phyloP scores from a whole-genome alignment of 1,284 basidiomycete species.

The Butyriboletus appendiculatus region DNA sequence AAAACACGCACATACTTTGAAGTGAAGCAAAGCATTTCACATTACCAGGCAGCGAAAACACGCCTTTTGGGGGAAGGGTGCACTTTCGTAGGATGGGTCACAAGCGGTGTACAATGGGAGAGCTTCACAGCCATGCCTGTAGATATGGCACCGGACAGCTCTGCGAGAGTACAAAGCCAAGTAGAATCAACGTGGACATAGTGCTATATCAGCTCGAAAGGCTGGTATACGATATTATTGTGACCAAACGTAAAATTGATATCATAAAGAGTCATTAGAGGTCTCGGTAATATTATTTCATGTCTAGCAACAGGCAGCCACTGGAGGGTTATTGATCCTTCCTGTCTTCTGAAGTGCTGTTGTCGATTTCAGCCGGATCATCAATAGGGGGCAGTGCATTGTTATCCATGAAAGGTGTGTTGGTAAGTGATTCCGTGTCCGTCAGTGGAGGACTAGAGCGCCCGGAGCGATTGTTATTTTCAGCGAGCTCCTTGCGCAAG shows the following conservation, averaged over 20 bases:
- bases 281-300: slow-evolving; percentile 9
- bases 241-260: slow-evolving; percentile 9
- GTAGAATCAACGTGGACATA: neutral
- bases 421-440: slow-evolving; percentile 40
- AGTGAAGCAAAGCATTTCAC: slow-evolving; percentile 37
- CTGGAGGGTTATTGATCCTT: slow-evolving; percentile 28
- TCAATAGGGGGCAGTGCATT: slow-evolving; percentile 22
- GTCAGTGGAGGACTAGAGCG: slow-evolving; percentile 53
- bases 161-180: neutral
- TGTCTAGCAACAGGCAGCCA: neutral
- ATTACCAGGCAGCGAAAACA: slow-evolving; percentile 52
- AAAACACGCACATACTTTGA: slow-evolving; percentile 37
- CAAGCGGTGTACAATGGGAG: slow-evolving; percentile 52
- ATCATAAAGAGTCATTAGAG: slow-evolving; percentile 23
- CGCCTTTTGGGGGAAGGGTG: slow-evolving; percentile 41
- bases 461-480: slow-evolving; percentile 52
- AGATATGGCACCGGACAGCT: slow-evolving; percentile 1
- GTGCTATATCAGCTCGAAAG: neutral
- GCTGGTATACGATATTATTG: slow-evolving; percentile 8
- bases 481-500: slow-evolving; percentile 83
- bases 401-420: slow-evolving; percentile 30
- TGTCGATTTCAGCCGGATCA: slow-evolving; percentile 11
- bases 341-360: slow-evolving; percentile 17
- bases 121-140: slow-evolving; percentile 39
- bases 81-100: slow-evolving; percentile 64